Evolutionary conservation across 148 eudicot species (phyloP), one percentile per base, ranked within the genome.

Genomic region (Rhododendron simsii): DNA sequence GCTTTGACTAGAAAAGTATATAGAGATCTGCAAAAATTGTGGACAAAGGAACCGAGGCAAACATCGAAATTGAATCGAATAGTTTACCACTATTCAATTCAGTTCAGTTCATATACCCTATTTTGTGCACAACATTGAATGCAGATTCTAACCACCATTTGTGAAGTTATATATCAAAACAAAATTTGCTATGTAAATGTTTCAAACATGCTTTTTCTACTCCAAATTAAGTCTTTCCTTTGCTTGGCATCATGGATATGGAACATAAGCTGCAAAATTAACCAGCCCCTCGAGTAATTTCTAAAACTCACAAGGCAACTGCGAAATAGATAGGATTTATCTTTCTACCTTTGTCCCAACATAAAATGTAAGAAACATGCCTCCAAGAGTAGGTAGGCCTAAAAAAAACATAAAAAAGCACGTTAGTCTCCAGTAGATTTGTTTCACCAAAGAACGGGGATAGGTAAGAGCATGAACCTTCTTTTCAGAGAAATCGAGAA

Each of bases 181-280:
- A 30, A 30, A 30, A 13, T 14, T 71, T 3, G 21, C 76, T 30
- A 33, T 6, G 76, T 14, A 67, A n/a, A n/a, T 30, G 76, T 33
- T 71, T 71, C 39, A 71, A 71, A 71, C 76, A 30, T 30, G 33
- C 81, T 45, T 20, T 44, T 20, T 44, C 55, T 8, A 78, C n/a
- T 45, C 30, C 48, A 13, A 78, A 41, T 78, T 48, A 65, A 79
- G 80, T 77, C 86, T 16, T 78, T 87, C 84, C 91, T 84, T 88
- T 93, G 89, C 87, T 93, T 89, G 84, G 91, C 87, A 83, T 92
- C 96, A 87, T 91, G 89, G 57, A 95, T 94, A 80, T 95, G 92
- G 85, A 96, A 91, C 99, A 96, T 96, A 83, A 96, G 95, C 99
- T 96, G 96, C 91, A 91, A 87, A 85, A 85, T 10, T 4, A 81